phyloP scores from a whole-genome alignment of 805 yeast genomes.

The Starmerella roubikii region DNA sequence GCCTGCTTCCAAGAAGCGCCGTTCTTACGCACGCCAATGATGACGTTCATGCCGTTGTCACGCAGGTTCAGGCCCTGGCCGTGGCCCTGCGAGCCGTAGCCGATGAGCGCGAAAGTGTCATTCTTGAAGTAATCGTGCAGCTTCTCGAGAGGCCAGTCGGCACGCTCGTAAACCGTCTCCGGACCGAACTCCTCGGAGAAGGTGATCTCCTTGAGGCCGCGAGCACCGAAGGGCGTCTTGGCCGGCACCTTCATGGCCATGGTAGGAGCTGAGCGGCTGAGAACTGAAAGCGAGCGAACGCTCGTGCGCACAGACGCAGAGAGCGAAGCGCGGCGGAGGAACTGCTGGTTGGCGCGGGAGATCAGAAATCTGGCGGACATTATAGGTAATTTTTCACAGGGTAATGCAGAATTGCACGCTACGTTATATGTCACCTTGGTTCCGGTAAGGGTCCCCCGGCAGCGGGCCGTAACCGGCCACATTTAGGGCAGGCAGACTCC shows the following conservation, averaged over 20 bases:
- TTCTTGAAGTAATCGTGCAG: constrained; percentile 91
- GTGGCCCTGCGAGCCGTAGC: constrained; percentile 99
- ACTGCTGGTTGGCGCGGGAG: constrained; percentile 23
- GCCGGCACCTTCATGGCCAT: constrained; percentile 1
- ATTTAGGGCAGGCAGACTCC: neutral
- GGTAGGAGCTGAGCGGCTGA: constrained; percentile 28
- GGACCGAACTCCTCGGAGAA: constrained; percentile 70
- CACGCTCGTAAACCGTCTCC: constrained; percentile 95
- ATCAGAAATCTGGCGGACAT: constrained; percentile 23
- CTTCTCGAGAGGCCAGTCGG: constrained; percentile 99
- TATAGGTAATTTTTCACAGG: neutral
- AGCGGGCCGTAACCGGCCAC: constrained; percentile 2
- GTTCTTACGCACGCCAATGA: constrained; percentile 94
- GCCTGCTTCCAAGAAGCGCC: constrained; percentile 99
- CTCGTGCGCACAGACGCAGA: constrained; percentile 28
- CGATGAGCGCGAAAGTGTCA: constrained; percentile 93
- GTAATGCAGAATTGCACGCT: neutral
- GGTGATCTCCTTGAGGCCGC: constrained; percentile 94
- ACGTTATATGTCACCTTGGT: neutral
- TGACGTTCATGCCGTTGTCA: constrained; percentile 96
- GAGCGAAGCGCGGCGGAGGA: constrained; percentile 33
- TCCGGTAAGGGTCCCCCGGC: neutral
- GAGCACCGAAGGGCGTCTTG: constrained; percentile 42
- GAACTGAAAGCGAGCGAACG: constrained; percentile 47
- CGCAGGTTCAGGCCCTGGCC: constrained; percentile 99